Percentiles rank a stretch among this genome's conserved stretches.
Evolutionary conservation across 140 eudicot genomes (phyloP).

Genomic region (Cichorium intybus): DNA sequence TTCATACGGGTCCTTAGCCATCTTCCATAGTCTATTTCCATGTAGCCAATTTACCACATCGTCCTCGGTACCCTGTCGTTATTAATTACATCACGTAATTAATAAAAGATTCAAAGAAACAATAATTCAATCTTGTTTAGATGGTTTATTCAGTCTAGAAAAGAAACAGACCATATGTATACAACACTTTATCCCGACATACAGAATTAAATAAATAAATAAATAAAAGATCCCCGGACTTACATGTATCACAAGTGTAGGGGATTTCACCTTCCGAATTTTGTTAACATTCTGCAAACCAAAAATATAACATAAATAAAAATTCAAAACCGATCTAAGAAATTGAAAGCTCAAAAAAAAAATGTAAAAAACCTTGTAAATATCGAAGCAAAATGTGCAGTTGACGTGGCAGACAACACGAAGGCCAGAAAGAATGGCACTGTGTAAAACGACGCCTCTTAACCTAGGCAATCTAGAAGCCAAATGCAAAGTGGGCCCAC

Average conservation of each 20-base stretch:
- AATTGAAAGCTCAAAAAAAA: background rate
- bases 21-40: conserved; percentile 81
- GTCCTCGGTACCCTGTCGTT: conserved; percentile 86
- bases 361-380: conserved; percentile 63
- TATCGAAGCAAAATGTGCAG: conserved; percentile 75
- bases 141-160: too few relatives aligned
- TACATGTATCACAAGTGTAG: conserved; percentile 95
- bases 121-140: background rate
- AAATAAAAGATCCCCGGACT: conserved; percentile 32
- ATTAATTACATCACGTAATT: conserved; percentile 1
- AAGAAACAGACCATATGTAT: too few relatives aligned
- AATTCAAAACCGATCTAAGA: background rate
- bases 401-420: conserved; percentile 93
- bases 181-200: background rate
- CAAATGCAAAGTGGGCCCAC: conserved; percentile 95
- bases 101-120: background rate
- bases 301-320: background rate
- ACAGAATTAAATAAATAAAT: too few relatives aligned
- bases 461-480: conserved; percentile 83
- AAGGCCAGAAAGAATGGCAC: conserved; percentile 98
- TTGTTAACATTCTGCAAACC: conserved; percentile 83
- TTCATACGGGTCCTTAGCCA: conserved; percentile 83
- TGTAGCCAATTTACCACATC: conserved; percentile 92
- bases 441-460: conserved; percentile 96
- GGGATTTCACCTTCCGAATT: conserved; percentile 85